Evolutionary conservation across 768 basidiomycete species (phyloP), one percentile per base, ranked within the genome.

Genomic region (Lactarius hatsudake): DNA sequence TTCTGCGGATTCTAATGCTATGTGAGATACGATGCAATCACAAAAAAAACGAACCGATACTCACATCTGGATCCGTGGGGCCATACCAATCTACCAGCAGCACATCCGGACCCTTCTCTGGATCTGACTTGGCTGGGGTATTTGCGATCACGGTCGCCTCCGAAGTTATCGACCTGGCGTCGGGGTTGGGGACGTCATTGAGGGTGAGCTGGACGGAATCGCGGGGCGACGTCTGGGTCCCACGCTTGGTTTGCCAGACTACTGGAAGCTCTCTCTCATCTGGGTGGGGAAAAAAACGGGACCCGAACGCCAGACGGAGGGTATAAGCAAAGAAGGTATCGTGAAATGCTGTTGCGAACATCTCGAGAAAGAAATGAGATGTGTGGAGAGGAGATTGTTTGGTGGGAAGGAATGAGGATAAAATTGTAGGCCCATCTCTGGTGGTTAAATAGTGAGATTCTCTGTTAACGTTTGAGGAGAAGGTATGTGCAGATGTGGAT

Each of bases 271-370:
- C 63, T 20, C 45, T 72, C 59, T 51, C 69, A 53, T 73, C 72
- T 10, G 18, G n/a, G 36, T 72, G 54, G 18, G 65, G 74, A 70
- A 65, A 76, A 18, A 61, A 67, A 28, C 61, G 67, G 28, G 66
- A 72, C 1, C 66, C 70, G 23, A 77, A 76, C 9, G 69, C 36
- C 17, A 70, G 69, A 60, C 77, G 75, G 61, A 78, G 65, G 43
- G 72, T 59, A 63, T 77, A 72, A n/a, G 76, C 76, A 61, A 75
- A 64, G 23, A 74, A 68, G 2, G 76, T 73, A 65, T 77, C 76
- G 59, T 71, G 74, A 38, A 78, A 67, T 2, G 74, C 64, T 26
- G 70, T 4, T 23, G 9, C n/a, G n/a, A 10, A 23, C 48, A 70
- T 70, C 32, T 32, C 5, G 32, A 32, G 32, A 38, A 38, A 38